Evolutionary conservation across 2,329 filamentous ascomycete genomes (phyloP), one percentile per base, ranked within the genome.

Genomic region (Stromatinia cepivora): DNA sequence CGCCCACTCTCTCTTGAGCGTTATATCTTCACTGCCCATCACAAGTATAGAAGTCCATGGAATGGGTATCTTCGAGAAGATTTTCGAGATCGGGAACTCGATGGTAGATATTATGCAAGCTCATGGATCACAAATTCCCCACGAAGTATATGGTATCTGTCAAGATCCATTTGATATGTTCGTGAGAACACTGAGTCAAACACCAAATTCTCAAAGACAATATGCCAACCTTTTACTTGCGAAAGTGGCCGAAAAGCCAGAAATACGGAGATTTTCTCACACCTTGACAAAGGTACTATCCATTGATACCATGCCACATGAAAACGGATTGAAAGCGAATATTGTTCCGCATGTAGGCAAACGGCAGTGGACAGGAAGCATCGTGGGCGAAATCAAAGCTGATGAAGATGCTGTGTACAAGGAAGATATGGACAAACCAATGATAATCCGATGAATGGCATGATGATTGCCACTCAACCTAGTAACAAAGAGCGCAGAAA

Each of bases 1-100:
- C n/a, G 87, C 87, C 0, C 81, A 86, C 61, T 86, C 87, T 62
- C 82, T 88, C 1, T 81, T 87, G 0, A 79, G 77, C 9, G 79
- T 82, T 9, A 77, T 84, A 31, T 79, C 80, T 25, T 79, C 78
- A 7, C 75, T 84, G 1, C 81, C 82, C 0, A 79, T 78, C 3
- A 77, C 77, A 17, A 81, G 79, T 13, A 81, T 83, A 66, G 82
- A 83, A 69, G 82, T 83, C 1, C 82, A 83, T 70, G 82, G 82
- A 45, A 83, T 83, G 81, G 81, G 82, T 2, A 84, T 84, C 20
- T 82, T 84, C 66, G 82, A 83, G 70, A 83, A 84, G 74, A 83
- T 84, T n/a, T 84, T 83, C 69, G 81, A 83, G 71, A 82, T 84
- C 53, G 81, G 81, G 17, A 77, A 77, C 45, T 80, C 79, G 0